Percentiles rank a stretch among this genome's conserved stretches.
Conservation (phyloP, 2,329 filamentous ascomycete genomes). For the Alternaria atra region DNA sequence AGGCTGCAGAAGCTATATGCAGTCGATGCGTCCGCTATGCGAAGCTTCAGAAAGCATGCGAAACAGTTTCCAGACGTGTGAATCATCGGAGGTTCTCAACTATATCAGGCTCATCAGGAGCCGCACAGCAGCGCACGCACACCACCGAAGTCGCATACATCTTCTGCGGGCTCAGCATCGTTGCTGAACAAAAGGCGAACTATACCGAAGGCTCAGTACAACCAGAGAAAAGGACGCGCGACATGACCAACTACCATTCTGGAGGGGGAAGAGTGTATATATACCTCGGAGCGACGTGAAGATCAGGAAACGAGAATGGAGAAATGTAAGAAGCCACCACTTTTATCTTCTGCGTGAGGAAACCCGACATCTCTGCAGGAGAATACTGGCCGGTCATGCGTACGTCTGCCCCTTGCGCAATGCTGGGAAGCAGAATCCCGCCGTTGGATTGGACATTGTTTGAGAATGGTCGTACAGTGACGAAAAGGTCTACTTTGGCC, state of each 20-base stretch:
- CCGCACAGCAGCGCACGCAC: neutral
- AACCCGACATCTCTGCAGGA: neutral
- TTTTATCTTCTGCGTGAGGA: neutral
- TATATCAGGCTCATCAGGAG: neutral
- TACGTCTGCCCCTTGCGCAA: neutral
- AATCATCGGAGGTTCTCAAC: neutral
- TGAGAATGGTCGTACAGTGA: conserved; percentile 16
- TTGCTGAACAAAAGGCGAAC: neutral
- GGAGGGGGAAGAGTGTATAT: neutral
- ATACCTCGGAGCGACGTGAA: neutral
- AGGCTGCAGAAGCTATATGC: neutral
- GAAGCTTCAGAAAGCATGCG: conserved; percentile 1
- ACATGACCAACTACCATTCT: neutral
- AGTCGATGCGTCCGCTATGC: conserved; percentile 4
- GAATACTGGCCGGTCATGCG: neutral
- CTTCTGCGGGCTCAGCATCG: neutral
- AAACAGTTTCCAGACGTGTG: neutral
- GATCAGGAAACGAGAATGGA: neutral
- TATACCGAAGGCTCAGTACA: neutral
- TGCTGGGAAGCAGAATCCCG: neutral
- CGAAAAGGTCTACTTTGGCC: conserved; percentile 7
- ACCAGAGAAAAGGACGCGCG: neutral
- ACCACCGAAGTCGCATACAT: neutral
- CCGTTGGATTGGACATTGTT: neutral
- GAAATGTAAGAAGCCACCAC: neutral